Base-by-base conservation (phyloP, 352 stramenopile species). In the Peronosclerospora sorghi region DNA sequence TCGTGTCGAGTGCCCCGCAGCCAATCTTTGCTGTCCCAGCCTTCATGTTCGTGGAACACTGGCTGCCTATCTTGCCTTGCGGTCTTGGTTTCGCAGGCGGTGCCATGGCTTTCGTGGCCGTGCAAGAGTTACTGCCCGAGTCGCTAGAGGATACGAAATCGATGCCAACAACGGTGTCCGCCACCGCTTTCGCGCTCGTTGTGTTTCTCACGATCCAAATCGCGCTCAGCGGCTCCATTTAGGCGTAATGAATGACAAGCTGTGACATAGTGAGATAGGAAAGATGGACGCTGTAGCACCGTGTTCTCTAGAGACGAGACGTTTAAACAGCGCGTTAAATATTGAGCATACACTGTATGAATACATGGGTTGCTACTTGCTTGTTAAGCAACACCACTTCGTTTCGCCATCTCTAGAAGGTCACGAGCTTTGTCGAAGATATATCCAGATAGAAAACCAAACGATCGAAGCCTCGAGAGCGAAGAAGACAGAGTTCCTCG, bases 21-120 rank as follows among this genome's bases (percentile, higher is more conserved):
- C 96, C 96, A 5, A 68, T 99, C 19, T 98, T 98, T 68, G 95
- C 96, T n/a, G 92, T 99, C 9, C 96, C 94, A 4, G 91, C 92
- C 5, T 98, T 96, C 60, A 48, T 98, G 37, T 88, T 86, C 53
- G 75, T 87, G 20, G 75, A 87, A 51, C 69, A 83, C 35, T 99
- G 97, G 66, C 69, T 97, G 46, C 86, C 89, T 0, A 85, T 99
- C 28, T 64, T 98, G 12, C 95, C 95, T 2, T 82, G 94, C 20
- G 95, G 94, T 10, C 62, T 99, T 26, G 95, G 95, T 21, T 98
- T 99, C 65, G 95, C 95, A 0, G 95, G 92, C 28, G 95, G 95
- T 35, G 95, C 95, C 1, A 99, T 99, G 95, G 86, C 81, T 27
- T 98, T 90, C 63, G 94, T 98, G 17, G 94, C 93, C 3, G 70